These are phyloP conservation scores for Copromyces sp. DNA, from an alignment of 495 filamentous ascomycete genomes.

Conservation along the genomic window DNA sequence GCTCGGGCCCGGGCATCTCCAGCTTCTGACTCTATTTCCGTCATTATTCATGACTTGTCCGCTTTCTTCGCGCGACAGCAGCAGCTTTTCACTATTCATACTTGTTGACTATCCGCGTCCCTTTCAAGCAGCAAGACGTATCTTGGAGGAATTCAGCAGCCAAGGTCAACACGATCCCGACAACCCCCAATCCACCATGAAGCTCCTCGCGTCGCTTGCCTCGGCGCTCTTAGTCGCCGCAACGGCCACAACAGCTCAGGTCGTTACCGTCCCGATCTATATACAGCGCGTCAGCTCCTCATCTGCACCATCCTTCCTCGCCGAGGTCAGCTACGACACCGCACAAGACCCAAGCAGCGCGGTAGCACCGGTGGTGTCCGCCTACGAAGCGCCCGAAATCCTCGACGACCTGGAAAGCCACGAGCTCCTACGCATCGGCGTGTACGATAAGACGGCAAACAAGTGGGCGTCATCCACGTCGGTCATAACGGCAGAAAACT, in stretches of 20 bases:
- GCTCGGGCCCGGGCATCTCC: background rate
- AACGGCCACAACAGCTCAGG: conserved; percentile 10
- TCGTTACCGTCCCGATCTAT: conserved; percentile 30
- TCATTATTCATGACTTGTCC: background rate
- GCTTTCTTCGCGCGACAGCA: background rate
- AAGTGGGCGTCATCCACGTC: conserved; percentile 40
- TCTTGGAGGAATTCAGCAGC: background rate
- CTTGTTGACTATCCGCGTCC: background rate
- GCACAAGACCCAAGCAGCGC: conserved; percentile 5
- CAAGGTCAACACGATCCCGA: background rate
- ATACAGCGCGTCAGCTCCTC: conserved; percentile 32
- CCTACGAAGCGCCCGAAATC: conserved; percentile 40
- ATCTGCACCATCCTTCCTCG: conserved; percentile 29
- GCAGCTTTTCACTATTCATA: background rate
- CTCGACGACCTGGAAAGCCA: conserved; percentile 15
- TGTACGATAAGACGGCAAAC: conserved; percentile 30
- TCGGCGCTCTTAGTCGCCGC: conserved; percentile 23
- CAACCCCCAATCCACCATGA: background rate
- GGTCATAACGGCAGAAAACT: conserved; percentile 37
- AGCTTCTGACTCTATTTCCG: background rate
- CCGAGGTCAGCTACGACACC: conserved; percentile 38
- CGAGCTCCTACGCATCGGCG: conserved; percentile 37
- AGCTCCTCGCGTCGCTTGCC: conserved; percentile 3
- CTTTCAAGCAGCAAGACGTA: background rate
- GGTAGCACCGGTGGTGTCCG: conserved; percentile 23